Evolutionary conservation across 2,329 filamentous ascomycete genomes (phyloP).

Genomic region (Hymenoscyphus linearis): DNA sequence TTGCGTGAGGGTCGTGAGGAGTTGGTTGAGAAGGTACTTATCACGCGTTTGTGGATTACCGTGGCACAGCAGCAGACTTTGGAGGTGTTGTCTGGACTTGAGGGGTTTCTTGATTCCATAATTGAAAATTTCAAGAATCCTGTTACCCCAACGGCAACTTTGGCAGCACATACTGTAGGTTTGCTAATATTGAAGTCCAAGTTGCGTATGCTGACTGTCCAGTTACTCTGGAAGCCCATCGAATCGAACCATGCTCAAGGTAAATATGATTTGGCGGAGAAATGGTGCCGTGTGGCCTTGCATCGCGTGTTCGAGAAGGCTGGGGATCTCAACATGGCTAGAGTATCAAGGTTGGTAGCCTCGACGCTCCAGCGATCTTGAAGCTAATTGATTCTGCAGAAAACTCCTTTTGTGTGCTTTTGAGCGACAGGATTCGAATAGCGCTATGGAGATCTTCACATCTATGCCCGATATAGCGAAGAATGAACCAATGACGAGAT

Average conservation of each 20-base stretch:
- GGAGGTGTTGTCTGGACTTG: slow-evolving; percentile 35
- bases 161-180: slow-evolving; percentile 60
- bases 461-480: slow-evolving; percentile 53
- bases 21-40: slow-evolving; percentile 65
- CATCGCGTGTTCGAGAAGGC: slow-evolving; percentile 61
- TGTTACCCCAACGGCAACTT: slow-evolving; percentile 56
- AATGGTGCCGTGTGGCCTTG: slow-evolving; percentile 68
- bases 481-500: slow-evolving; percentile 61
- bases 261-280: slow-evolving; percentile 49
- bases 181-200: slow-evolving; percentile 6
- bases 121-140: slow-evolving; percentile 39
- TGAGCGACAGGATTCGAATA: slow-evolving; percentile 47
- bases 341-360: slow-evolving; percentile 54
- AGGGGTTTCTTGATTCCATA: slow-evolving; percentile 42
- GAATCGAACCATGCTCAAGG: slow-evolving; percentile 51
- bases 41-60: slow-evolving; percentile 64
- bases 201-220: slow-evolving; percentile 13
- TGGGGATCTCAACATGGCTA: slow-evolving; percentile 61
- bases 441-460: slow-evolving; percentile 50
- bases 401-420: slow-evolving; percentile 70
- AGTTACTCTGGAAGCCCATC: slow-evolving; percentile 81
- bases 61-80: slow-evolving; percentile 40
- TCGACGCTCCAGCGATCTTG: not conserved
- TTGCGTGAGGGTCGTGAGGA: slow-evolving; percentile 42
- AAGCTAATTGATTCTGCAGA: slow-evolving; percentile 38